Conservation (phyloP, 352 stramenopile genomes). For the Pythium utonaiense region DNA sequence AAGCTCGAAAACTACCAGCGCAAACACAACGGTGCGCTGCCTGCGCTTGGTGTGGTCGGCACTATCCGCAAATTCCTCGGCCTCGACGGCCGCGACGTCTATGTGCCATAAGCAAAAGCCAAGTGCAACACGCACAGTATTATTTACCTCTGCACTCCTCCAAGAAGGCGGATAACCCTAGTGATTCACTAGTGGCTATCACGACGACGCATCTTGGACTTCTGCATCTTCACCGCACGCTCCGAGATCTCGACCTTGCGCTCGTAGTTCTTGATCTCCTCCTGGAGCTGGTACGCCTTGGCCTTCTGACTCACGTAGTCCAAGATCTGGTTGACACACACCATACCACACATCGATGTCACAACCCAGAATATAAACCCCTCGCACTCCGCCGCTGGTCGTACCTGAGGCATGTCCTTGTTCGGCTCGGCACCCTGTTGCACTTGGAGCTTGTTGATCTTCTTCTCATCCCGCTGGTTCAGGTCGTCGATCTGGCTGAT, state of each 20-base stretch:
- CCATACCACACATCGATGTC: too few species aligned
- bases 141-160: not conserved
- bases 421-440: conserved; percentile 66
- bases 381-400: too few species aligned
- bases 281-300: conserved; percentile 86
- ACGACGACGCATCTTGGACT: conserved; percentile 24
- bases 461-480: conserved; percentile 66
- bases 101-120: conserved; percentile 35
- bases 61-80: conserved; percentile 72
- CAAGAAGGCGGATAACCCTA: not conserved
- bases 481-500: conserved; percentile 66
- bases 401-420: conserved; percentile 82
- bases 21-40: conserved; percentile 66
- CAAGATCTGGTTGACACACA: conserved; percentile 43
- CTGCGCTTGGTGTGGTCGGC: conserved; percentile 44
- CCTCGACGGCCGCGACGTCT: conserved; percentile 52
- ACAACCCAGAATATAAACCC: not conserved
- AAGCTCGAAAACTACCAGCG: conserved; percentile 73
- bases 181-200: conserved; percentile 11
- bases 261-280: conserved; percentile 89
- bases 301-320: conserved; percentile 90
- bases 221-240: conserved; percentile 61
- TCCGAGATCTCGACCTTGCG: conserved; percentile 92
- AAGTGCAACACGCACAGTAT: not conserved
- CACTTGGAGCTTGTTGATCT: conserved; percentile 52